Base-by-base conservation (phyloP, 2,329 filamentous ascomycete genomes). In the Septoria linicola region DNA sequence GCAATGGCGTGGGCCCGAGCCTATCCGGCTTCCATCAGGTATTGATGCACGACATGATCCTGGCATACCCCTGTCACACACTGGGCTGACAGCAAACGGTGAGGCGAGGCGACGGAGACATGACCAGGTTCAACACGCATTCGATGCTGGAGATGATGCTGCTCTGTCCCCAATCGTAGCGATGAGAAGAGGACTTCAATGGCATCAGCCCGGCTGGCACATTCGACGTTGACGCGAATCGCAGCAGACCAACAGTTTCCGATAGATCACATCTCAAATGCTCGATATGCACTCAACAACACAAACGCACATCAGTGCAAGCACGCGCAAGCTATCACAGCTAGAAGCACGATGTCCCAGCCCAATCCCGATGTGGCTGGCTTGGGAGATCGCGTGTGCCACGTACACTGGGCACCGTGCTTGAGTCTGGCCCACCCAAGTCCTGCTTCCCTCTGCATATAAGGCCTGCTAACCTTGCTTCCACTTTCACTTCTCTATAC, bases 341-440 rank as follows among this genome's bases (percentile, higher is more conserved):
- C 17, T 31, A 34, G 41, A 27, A 21, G 19, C 19, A 31, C 41
- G 41, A 44, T 44, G 19, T 14, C 41, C 14, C 41, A 44, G 41
- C 41, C 41, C 41, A 44, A 35, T 23, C 7, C 41, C 41, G 41
- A 44, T 44, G 41, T 23, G 41, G 25, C 41, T 44, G 27, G 30
- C 23, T 44, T 44, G 27, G 25, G 41, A 23, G 40, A 10, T 17
- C 32, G 3, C 25, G 16, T 23, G 30, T 44, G 41, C 20, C 41
- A 44, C 41, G 41, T 44, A 34, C 19, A 20, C 16, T 31, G 34
- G 41, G 41, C 41, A 35, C 31, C 41, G 41, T 44, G 27, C 41
- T 34, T 5, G 23, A 27, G 23, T 27, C 23, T 27, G 5, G 23
- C 23, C 10, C 23, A n/a, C 41, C 27, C 23, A 31, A 43, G 16